Evolutionary conservation across 2,329 filamentous ascomycete species (phyloP), one percentile per base, ranked within the genome.

Genomic region (Penicillium olsonii): DNA sequence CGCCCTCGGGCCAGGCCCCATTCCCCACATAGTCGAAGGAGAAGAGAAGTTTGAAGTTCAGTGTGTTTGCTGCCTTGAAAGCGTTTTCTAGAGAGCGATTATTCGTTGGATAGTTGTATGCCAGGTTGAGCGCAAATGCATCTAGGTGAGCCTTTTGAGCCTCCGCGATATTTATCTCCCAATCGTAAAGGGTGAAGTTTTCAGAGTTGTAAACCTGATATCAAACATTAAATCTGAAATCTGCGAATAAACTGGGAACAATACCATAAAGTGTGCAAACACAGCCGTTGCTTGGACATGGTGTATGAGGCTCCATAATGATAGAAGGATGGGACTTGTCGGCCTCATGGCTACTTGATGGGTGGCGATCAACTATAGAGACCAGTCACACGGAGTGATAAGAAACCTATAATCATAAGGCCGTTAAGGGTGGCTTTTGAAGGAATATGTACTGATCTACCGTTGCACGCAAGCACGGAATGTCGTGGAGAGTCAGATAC

Each of bases 51-150:
- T 39, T 29, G 35, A 49, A 49, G n/a, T 35, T 5, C 3, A 49
- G 20, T 2, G 41, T 15, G 2, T 45, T 49, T 12, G 47, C 47
- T 15, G 47, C 47, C 4, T 29, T 33, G 35, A 49, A 49, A 7
- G 47, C 47, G 10, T 49, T 49, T 5, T 22, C 27, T 14, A 49
- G 20, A 20, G 47, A 49, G 17, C 41, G 41, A 34, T 45, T 39
- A 27, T 45, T 49, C 10, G 47, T 49, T 5, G 41, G 41, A 27
- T 20, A 45, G 27, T 49, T 55, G 26, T 59, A 60, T 4, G 63
- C 70, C 24, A 71, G 67, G 51, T 72, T 75, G 15, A 75, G 62
- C 5, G 66, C 72, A 54, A 75, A 75, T 26, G 62, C 73, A 52
- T 75, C 71, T 45, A 75, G 71, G 14, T 65, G 55, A 2, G 71